Conservation (phyloP, 2,329 filamentous ascomycete species). For the Paraphoma chrysanthemicola region DNA sequence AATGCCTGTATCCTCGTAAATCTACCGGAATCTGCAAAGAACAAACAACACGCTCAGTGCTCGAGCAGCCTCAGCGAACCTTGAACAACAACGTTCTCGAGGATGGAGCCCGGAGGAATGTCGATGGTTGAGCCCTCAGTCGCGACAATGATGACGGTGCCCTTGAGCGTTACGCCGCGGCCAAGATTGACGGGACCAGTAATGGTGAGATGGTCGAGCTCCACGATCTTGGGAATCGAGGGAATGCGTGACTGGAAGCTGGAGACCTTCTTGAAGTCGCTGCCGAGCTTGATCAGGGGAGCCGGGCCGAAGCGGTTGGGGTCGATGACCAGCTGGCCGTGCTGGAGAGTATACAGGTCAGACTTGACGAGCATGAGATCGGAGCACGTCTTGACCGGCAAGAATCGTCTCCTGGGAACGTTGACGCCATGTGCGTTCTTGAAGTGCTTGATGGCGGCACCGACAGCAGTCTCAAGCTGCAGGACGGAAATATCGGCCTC, state of each 20-base stretch:
- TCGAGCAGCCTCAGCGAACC: constrained; percentile 82
- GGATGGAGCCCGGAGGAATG: constrained; percentile 91
- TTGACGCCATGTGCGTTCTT: constrained; percentile 99
- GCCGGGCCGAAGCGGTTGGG: constrained; percentile 94
- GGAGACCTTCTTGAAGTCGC: constrained; percentile 99
- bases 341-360: constrained; percentile 97
- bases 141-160: constrained; percentile 97
- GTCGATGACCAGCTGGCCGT: constrained; percentile 97
- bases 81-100: constrained; percentile 99
- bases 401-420: constrained; percentile 94
- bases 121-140: constrained; percentile 98
- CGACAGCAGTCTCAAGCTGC: constrained; percentile 97
- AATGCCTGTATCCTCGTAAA: constrained; percentile 33
- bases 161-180: constrained; percentile 94
- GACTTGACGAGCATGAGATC: constrained; percentile 99
- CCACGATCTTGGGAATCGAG: constrained; percentile 88
- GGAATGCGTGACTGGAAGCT: constrained; percentile 90
- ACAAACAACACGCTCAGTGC: constrained; percentile 57
- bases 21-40: constrained; percentile 27
- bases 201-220: constrained; percentile 94
- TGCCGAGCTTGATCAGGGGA: constrained; percentile 97
- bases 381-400: constrained; percentile 99
- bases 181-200: constrained; percentile 97
- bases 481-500: constrained; percentile 97
- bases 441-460: constrained; percentile 98